Evolutionary conservation across 2,329 filamentous ascomycete genomes (phyloP), one percentile per base, ranked within the genome.

Genomic region (Rhinocladiella similis): DNA sequence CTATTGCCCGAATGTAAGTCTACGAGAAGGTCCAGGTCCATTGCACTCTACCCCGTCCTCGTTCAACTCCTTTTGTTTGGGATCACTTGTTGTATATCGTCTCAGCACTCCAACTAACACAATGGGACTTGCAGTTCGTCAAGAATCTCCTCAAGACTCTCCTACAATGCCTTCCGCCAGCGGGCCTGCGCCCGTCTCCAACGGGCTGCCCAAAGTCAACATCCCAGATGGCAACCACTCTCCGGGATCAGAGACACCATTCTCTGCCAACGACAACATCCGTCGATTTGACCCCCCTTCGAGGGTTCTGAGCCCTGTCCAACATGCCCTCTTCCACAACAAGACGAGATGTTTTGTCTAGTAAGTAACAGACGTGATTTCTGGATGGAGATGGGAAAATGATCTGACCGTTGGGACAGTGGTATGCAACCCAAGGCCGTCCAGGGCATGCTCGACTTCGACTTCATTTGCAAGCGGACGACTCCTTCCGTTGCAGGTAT

Each of bases 271-370:
- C 83, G 94, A 99, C 83, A 97, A 97, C 82, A 97, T 99, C 80
- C 88, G 89, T 77, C 91, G 94, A 69, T 99, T 99, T 77, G 85
- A 87, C 69, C 91, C 93, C 70, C 91, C 94, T 67, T 96, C 91
- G 81, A 86, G 94, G 72, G 90, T 91, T 64, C 77, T 95, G 80
- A 96, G 89, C 83, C 94, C 94, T 67, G 86, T 90, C 66, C 83
- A 86, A 71, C 90, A 97, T 78, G 89, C 90, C 62, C 90, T 99
- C 72, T 99, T 97, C 87, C 94, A 94, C 84, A 87, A 92, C 80
- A 99, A 97, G 90, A 97, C 94, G 75, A 85, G 94, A 93, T 97
- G 94, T 83, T 96, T 99, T 75, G 94, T 99, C 78, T 99, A 99
- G 83, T 86, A 77, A 80, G 83, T 77, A 91, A 92, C 72, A 86